phyloP scores from a whole-genome alignment of 768 basidiomycete genomes.

The Dioszegia aurantiaca region DNA sequence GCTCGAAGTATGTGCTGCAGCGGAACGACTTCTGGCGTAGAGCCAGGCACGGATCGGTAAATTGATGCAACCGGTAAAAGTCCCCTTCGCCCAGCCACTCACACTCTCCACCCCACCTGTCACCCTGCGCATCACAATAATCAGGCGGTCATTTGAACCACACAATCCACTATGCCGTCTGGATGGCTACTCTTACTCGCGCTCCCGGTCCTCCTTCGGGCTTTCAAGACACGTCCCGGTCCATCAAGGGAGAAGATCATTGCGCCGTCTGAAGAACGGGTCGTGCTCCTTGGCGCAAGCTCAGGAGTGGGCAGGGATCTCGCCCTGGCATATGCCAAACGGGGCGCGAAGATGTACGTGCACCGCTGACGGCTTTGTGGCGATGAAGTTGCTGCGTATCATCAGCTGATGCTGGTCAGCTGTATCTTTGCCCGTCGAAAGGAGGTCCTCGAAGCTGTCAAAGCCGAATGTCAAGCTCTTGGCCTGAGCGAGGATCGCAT shows the following conservation, averaged over 20 bases:
- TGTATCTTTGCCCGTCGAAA: conserved; percentile 71
- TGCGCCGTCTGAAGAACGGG: conserved; percentile 60
- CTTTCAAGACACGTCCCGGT: conserved; percentile 20
- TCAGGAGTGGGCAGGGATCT: conserved; percentile 75
- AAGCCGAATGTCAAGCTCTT: conserved; percentile 54
- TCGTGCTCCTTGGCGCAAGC: conserved; percentile 77
- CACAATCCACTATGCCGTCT: conserved; percentile 9
- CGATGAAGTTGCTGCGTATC: no score
- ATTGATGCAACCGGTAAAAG: no score
- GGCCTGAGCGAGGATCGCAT: conserved; percentile 44
- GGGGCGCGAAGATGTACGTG: conserved; percentile 62
- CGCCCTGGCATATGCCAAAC: conserved; percentile 66
- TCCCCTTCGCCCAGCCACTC: background rate
- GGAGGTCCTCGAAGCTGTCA: conserved; percentile 61
- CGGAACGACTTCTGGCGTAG: no score
- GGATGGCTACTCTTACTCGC: conserved; percentile 26
- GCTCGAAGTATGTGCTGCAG: no score
- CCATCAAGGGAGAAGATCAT: conserved; percentile 35
- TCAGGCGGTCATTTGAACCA: background rate
- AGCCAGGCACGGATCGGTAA: no score
- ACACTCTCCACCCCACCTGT: background rate
- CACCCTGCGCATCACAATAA: background rate
- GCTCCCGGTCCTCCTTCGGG: conserved; percentile 22
- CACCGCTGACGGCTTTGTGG: no score
- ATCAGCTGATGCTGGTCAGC: conserved; percentile 32